phyloP scores from a whole-genome alignment of 352 stramenopile species.

The Globisporangium okanoganense region DNA sequence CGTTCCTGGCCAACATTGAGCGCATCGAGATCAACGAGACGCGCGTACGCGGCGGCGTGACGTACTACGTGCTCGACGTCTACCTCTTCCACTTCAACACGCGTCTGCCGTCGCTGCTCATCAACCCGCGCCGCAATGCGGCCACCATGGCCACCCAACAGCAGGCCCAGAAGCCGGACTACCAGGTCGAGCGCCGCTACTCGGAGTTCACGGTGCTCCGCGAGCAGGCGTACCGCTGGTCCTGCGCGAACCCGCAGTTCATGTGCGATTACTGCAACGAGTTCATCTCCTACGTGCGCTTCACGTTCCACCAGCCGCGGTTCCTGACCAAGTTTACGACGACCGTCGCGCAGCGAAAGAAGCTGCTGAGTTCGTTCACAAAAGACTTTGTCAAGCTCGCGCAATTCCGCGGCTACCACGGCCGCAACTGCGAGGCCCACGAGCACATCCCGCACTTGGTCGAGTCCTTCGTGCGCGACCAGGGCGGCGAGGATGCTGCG shows the following conservation, averaged over 20 bases:
- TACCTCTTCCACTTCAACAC: conserved; percentile 10
- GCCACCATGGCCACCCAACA: neutral
- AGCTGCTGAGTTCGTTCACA: conserved; percentile 44
- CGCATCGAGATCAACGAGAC: conserved; percentile 16
- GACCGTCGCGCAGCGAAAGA: conserved; percentile 37
- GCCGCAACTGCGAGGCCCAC: conserved; percentile 37
- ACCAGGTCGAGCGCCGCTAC: conserved; percentile 9
- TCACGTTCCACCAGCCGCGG: conserved; percentile 42
- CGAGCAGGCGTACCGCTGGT: neutral
- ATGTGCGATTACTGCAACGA: conserved; percentile 9
- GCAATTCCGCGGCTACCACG: conserved; percentile 36
- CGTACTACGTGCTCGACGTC: conserved; percentile 14
- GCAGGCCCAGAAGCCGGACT: conserved; percentile 1
- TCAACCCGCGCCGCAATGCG: conserved; percentile 1
- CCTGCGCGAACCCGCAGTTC: neutral
- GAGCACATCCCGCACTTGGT: conserved; percentile 45
- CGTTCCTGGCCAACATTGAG: conserved; percentile 10
- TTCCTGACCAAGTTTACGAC: conserved; percentile 35
- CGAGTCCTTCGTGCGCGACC: conserved; percentile 31
- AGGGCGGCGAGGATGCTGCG: neutral
- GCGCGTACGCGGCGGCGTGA: conserved; percentile 9
- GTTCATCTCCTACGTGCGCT: conserved; percentile 17
- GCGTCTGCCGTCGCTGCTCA: conserved; percentile 4
- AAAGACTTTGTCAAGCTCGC: conserved; percentile 46
- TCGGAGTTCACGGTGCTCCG: conserved; percentile 8